Percentiles rank a stretch among this genome's conserved stretches.
Conservation (phyloP, 2,329 filamentous ascomycete species). For the Colletotrichum shisoi region DNA sequence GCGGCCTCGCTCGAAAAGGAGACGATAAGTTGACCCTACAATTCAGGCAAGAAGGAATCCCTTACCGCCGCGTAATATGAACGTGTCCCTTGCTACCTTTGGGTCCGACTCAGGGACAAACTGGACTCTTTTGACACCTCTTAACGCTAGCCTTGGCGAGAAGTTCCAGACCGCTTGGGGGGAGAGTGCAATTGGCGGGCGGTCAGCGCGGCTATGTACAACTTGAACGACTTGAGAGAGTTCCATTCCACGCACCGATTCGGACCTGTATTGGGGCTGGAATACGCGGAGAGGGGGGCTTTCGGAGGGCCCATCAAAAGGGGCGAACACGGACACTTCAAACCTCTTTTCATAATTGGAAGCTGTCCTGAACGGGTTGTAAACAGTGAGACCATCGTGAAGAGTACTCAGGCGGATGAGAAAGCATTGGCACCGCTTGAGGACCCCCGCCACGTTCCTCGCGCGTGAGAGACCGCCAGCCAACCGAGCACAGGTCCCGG, state of each 20-base stretch:
- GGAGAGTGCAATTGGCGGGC: not conserved
- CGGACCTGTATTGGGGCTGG: not conserved
- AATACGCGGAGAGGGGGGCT: not conserved
- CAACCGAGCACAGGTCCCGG: slow-evolving; percentile 5
- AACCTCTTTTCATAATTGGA: not conserved
- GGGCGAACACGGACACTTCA: slow-evolving; percentile 7
- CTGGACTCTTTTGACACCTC: slow-evolving; percentile 5
- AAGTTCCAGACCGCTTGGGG: not conserved
- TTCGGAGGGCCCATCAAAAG: not conserved
- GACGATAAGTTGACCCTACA: not conserved
- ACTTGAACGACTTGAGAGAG: not conserved
- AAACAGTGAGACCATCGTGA: not conserved
- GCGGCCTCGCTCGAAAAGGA: not conserved
- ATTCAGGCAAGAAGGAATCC: not conserved
- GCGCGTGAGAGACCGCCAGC: not conserved
- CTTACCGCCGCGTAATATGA: not conserved
- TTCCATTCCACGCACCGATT: not conserved
- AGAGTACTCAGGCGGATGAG: not conserved
- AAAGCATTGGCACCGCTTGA: not conserved
- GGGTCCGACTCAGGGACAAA: not conserved
- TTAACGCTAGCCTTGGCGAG: not conserved
- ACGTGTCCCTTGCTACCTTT: not conserved
- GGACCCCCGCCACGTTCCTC: not conserved
- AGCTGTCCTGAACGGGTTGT: not conserved
- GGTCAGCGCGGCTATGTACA: slow-evolving; percentile 2